Percentiles rank a stretch among this genome's conserved stretches.
Conservation (phyloP, 1,284 basidiomycete species). For the Testicularia cyperi region DNA sequence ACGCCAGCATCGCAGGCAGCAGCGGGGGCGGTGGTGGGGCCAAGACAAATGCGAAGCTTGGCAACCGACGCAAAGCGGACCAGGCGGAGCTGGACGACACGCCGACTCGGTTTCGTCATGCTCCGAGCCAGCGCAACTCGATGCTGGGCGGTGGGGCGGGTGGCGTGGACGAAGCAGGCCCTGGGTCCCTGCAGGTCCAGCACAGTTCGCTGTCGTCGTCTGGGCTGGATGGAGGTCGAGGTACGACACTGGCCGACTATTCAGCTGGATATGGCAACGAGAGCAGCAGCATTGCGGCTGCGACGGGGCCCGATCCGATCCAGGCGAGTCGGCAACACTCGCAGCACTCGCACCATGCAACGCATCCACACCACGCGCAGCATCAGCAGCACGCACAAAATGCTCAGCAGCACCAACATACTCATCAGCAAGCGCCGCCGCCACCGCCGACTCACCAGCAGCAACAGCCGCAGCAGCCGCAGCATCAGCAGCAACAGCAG, state of each 20-base stretch:
- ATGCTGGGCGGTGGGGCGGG: slow-evolving; percentile 15
- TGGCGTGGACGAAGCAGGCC: slow-evolving; percentile 8
- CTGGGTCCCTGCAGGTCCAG: slow-evolving; percentile 23
- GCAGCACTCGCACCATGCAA: slow-evolving; percentile 1
- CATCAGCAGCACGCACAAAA: slow-evolving; percentile 4
- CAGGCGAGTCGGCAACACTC: slow-evolving; percentile 27
- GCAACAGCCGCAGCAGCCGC: slow-evolving; percentile 11
- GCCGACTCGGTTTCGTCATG: slow-evolving; percentile 24
- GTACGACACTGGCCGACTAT: slow-evolving; percentile 19
- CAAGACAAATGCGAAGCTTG: background rate
- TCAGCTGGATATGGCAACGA: slow-evolving; percentile 23
- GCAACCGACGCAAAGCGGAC: slow-evolving; percentile 28
- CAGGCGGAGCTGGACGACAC: slow-evolving; percentile 36
- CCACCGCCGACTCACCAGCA: background rate
- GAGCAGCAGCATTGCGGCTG: slow-evolving; percentile 20
- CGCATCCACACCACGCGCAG: slow-evolving; percentile 22
- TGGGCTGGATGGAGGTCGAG: slow-evolving; percentile 22
- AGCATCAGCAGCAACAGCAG: slow-evolving; percentile 17
- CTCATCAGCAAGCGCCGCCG: background rate
- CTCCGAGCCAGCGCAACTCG: slow-evolving; percentile 23
- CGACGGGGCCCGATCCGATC: slow-evolving; percentile 11
- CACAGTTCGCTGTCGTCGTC: slow-evolving; percentile 20
- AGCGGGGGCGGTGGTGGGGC: background rate
- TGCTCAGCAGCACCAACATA: slow-evolving; percentile 2
- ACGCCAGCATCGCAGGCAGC: background rate